Evolutionary conservation across 768 basidiomycete species (phyloP), one percentile per base, ranked within the genome.

Genomic region (Suillus subluteus): DNA sequence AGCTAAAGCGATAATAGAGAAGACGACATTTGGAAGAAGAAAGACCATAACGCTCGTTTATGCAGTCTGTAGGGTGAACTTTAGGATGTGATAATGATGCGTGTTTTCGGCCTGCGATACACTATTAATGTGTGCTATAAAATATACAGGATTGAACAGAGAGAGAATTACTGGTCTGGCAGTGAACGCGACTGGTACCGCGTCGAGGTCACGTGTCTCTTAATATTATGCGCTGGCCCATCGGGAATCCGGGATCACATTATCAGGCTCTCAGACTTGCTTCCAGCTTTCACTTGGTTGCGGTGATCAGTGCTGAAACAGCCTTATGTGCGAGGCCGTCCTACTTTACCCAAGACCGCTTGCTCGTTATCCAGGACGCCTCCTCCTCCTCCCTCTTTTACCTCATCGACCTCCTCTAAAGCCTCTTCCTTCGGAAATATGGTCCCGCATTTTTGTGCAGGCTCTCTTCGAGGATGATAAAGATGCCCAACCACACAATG

Each of bases 291-390:
- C 58, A 4, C 59, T 61, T 59, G 16, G 37, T 23, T 59, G 58
- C 16, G 40, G 26, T 9, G 18, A 43, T 21, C 30, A 61, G 40
- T 23, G 6, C 18, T 66, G 48, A 56, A 13, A 48, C 23, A 63
- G 38, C 64, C 52, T 67, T 46, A 78, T 78, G 82, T 79, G 76
- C 69, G 74, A 74, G 69, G 75, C 71, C 12, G 80, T 91, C 59
- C 74, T 92, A 55, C 83, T 94, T 41, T 85, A 79, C 32, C 91
- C 92, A 18, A 84, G 92, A 66, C 91, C 89, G 1, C 88, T 88
- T 70, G 89, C 87, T 48, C 83, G 80, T 56, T 74, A 73, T 64
- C 81, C 90, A 18, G 89, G 91, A 56, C 81, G 81, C 38, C 81
- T 94, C 37, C 75, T 90, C 16, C 82, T 94, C 15, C 76, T 94